phyloP scores from a whole-genome alignment of 2,329 filamentous ascomycete genomes.

The Chrysoporthe deuterocubensis region DNA sequence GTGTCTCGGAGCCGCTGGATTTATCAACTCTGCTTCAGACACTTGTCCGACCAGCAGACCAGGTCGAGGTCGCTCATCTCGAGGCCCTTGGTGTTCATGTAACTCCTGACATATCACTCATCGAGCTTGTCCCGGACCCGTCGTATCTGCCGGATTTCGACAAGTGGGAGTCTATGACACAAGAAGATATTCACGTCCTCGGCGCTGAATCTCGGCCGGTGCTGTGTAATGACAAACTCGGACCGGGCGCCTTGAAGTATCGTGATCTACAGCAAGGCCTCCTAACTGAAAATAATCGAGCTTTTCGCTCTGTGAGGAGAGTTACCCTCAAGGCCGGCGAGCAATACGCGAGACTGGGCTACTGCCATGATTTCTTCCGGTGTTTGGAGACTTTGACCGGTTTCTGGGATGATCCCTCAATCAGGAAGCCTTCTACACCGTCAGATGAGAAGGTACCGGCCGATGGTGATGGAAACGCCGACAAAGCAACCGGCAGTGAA shows the following conservation, averaged over 20 bases:
- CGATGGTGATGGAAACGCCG: constrained; percentile 27
- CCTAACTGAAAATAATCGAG: constrained; percentile 58
- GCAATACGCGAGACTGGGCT: constrained; percentile 59
- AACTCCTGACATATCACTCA: constrained; percentile 51
- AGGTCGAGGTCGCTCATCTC: constrained; percentile 53
- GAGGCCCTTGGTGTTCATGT: constrained; percentile 62
- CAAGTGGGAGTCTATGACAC: constrained; percentile 53
- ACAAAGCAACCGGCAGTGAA: constrained; percentile 15
- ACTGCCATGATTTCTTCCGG: constrained; percentile 69
- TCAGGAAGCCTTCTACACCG: constrained; percentile 31
- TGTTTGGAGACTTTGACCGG: constrained; percentile 62
- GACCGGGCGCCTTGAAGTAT: constrained; percentile 62
- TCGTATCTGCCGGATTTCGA: constrained; percentile 57
- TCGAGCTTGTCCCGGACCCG: constrained; percentile 58
- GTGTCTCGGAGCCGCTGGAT: constrained; percentile 13
- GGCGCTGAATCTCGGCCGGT: constrained; percentile 53
- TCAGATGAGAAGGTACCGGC: constrained; percentile 29
- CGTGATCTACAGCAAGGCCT: constrained; percentile 63
- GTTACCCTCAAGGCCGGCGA: constrained; percentile 59
- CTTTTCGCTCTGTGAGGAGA: constrained; percentile 64
- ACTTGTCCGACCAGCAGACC: constrained; percentile 56
- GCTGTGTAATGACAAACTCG: constrained; percentile 57
- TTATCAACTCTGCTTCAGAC: constrained; percentile 53
- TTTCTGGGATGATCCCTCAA: constrained; percentile 66
- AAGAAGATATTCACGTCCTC: constrained; percentile 53